These are phyloP conservation scores for Xylariaceae sp. DNA, from an alignment of 2,329 filamentous ascomycete genomes.

Conservation along the genomic window DNA sequence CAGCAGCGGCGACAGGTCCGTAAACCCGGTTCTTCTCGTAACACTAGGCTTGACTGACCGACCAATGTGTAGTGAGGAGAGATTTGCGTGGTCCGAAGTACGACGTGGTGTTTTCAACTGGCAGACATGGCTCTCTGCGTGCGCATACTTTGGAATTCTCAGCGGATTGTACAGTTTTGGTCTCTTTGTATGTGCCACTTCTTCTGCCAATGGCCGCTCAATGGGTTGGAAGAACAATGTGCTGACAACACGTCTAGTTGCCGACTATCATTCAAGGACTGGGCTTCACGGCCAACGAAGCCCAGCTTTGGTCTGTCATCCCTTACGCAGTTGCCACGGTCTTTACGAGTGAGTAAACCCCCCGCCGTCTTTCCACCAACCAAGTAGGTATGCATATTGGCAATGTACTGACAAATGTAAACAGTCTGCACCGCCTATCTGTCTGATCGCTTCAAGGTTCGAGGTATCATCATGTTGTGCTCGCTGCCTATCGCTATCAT, in stretches of 20 bases:
- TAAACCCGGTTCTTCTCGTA: background rate
- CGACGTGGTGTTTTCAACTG: constrained; percentile 53
- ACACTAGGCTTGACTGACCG: constrained; percentile 16
- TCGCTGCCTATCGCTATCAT: constrained; percentile 59
- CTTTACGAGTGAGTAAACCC: constrained; percentile 40
- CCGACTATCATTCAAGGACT: constrained; percentile 60
- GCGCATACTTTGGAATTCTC: constrained; percentile 55
- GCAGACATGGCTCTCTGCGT: constrained; percentile 58
- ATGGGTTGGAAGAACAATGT: background rate
- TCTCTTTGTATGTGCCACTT: constrained; percentile 48
- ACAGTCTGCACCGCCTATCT: constrained; percentile 48
- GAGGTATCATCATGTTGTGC: constrained; percentile 57
- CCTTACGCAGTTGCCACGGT: constrained; percentile 57
- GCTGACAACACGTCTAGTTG: constrained; percentile 35
- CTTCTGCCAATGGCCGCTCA: background rate
- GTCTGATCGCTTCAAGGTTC: constrained; percentile 55
- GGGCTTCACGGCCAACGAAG: constrained; percentile 49
- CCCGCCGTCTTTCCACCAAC: constrained; percentile 1
- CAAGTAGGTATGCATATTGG: too few species aligned
- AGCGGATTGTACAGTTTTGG: constrained; percentile 58
- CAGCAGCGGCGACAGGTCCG: constrained; percentile 33
- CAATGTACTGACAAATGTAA: background rate
- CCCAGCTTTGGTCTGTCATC: constrained; percentile 59
- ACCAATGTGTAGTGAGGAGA: constrained; percentile 35
- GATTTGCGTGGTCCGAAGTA: constrained; percentile 57